These are phyloP conservation scores for Delitschia confertaspora DNA, from an alignment of 495 filamentous ascomycete genomes.

Conservation along the genomic window DNA sequence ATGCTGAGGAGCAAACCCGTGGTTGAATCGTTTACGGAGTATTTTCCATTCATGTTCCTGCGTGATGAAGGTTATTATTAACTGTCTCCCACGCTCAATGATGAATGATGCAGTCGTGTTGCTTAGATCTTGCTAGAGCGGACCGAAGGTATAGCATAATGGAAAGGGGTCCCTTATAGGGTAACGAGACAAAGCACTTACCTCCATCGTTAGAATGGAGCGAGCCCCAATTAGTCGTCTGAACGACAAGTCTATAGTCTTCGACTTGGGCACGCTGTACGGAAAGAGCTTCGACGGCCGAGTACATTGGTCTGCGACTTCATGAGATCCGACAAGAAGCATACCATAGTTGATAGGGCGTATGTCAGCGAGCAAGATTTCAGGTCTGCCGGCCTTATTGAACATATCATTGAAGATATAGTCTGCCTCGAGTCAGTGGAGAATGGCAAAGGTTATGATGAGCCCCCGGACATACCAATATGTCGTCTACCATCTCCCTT, in stretches of 20 bases:
- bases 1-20: slow-evolving; percentile 26
- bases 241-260: slow-evolving; percentile 27
- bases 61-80: no score
- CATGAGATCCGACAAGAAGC: slow-evolving; percentile 18
- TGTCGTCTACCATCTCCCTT: slow-evolving; percentile 12
- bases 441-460: background rate
- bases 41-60: slow-evolving; percentile 20
- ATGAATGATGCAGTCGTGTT: no score
- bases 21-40: slow-evolving; percentile 24
- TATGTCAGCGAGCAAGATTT: slow-evolving; percentile 24
- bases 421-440: slow-evolving; percentile 11
- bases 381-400: slow-evolving; percentile 3
- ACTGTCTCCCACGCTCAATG: no score
- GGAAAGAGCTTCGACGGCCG: slow-evolving; percentile 34
- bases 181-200: slow-evolving; percentile 15
- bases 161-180: background rate
- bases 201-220: slow-evolving; percentile 35
- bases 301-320: slow-evolving; percentile 30
- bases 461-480: slow-evolving; percentile 1
- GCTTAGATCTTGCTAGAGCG: no score
- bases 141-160: no score
- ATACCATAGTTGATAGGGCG: slow-evolving; percentile 32
- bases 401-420: slow-evolving; percentile 14
- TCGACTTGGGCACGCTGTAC: slow-evolving; percentile 40
- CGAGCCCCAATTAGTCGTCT: slow-evolving; percentile 32